Conservation (phyloP, 257 asterid genomes). For the Salvia hispanica region DNA sequence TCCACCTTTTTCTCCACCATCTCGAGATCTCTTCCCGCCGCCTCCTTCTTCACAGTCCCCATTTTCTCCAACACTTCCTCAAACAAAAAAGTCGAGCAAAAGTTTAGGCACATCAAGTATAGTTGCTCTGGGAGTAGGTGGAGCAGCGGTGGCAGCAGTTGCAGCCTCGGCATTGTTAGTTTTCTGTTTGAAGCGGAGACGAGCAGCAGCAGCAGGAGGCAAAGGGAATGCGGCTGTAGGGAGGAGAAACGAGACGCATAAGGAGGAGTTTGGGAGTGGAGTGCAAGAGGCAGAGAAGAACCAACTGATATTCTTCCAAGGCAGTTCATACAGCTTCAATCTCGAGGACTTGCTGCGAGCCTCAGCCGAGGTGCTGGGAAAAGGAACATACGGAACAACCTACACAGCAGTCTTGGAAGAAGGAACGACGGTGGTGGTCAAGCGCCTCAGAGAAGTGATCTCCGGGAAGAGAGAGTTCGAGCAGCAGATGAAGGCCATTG, state of each 20-base stretch:
- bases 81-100: constrained; percentile 37
- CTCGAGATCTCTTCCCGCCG: constrained; percentile 30
- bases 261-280: constrained; percentile 65
- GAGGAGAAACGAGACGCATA: constrained; percentile 39
- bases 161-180: constrained; percentile 35
- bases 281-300: constrained; percentile 64
- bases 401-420: constrained; percentile 69
- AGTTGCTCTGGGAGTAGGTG: constrained; percentile 55
- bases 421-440: constrained; percentile 62
- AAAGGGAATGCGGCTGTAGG: constrained; percentile 33
- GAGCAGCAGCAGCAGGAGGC: constrained; percentile 29
- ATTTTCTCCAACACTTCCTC: constrained; percentile 37
- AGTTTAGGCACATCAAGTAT: constrained; percentile 48
- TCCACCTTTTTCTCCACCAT: constrained; percentile 28
- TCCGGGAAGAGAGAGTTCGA: constrained; percentile 64
- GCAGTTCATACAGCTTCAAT: constrained; percentile 50
- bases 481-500: constrained; percentile 65
- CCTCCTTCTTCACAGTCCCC: constrained; percentile 47
- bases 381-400: constrained; percentile 72
- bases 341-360: constrained; percentile 78
- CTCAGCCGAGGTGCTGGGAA: constrained; percentile 79
- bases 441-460: constrained; percentile 61
- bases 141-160: constrained; percentile 38
- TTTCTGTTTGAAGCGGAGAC: constrained; percentile 42
- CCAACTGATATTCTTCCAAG: constrained; percentile 58